Evolutionary conservation across 2,329 filamentous ascomycete species (phyloP).

Genomic region (Cercospora nicotianae): DNA sequence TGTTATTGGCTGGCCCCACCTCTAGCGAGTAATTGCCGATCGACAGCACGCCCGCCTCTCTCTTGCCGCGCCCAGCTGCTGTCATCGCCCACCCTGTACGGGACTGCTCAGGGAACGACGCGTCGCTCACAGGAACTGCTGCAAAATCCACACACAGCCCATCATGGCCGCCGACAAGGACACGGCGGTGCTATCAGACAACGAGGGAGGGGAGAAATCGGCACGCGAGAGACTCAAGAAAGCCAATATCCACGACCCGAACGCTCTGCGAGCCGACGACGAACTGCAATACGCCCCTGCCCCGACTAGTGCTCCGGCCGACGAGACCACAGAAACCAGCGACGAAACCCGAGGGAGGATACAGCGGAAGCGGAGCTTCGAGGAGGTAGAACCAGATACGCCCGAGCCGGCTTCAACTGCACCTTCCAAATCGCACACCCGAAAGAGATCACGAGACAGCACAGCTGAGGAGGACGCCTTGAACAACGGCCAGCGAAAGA

Average conservation of each 20-base stretch:
- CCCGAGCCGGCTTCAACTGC: conserved; percentile 38
- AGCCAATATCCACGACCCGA: conserved; percentile 51
- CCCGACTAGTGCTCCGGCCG: conserved; percentile 30
- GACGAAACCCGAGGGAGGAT: conserved; percentile 34
- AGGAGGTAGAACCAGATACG: conserved; percentile 45
- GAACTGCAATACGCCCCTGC: conserved; percentile 13
- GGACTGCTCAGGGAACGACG: not conserved
- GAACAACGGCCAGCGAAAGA: conserved; percentile 36
- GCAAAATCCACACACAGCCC: not conserved
- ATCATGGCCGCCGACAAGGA: conserved; percentile 33
- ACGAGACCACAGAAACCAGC: conserved; percentile 6
- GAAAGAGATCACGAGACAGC: conserved; percentile 52
- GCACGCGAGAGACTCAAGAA: conserved; percentile 63
- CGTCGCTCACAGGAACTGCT: not conserved
- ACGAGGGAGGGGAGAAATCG: conserved; percentile 55
- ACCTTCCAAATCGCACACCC: conserved; percentile 43
- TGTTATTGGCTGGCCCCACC: conserved; percentile 13
- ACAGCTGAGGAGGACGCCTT: conserved; percentile 39
- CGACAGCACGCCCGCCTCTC: conserved; percentile 3
- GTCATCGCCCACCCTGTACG: not conserved
- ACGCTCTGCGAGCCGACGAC: conserved; percentile 33
- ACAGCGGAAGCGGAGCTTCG: conserved; percentile 49
- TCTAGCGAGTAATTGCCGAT: conserved; percentile 21
- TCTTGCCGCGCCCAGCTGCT: not conserved
- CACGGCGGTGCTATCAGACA: conserved; percentile 38